phyloP scores from a whole-genome alignment of 805 yeast genomes.

The Candida corydali region DNA sequence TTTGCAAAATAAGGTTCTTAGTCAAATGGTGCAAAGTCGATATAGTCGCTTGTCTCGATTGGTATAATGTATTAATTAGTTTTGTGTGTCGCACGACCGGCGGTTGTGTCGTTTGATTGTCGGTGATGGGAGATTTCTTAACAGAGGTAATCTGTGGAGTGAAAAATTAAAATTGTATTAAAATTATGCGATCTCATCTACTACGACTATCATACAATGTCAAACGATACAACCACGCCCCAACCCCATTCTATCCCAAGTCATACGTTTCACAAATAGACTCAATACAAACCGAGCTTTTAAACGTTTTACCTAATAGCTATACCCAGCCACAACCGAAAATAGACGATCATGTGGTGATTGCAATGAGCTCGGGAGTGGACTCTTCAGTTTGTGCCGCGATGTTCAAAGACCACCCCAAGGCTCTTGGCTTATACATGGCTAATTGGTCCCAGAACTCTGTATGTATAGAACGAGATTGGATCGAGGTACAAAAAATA shows the following conservation, averaged over 20 bases:
- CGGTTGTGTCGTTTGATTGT: too few species aligned
- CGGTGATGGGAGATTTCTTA: too few species aligned
- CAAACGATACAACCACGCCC: conserved; percentile 3
- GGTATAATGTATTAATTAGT: too few species aligned
- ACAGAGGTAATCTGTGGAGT: too few species aligned
- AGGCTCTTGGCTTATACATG: conserved; percentile 86
- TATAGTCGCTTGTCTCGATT: too few species aligned
- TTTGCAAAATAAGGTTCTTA: too few species aligned
- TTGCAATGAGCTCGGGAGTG: conserved; percentile 97
- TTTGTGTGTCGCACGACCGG: too few species aligned
- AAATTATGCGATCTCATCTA: conserved; percentile 1
- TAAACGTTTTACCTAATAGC: conserved; percentile 2
- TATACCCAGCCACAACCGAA: conserved; percentile 44
- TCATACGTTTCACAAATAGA: neutral
- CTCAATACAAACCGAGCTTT: neutral
- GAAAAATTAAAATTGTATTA: too few species aligned
- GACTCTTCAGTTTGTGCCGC: conserved; percentile 91
- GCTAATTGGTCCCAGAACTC: conserved; percentile 78
- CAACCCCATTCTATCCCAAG: conserved; percentile 8
- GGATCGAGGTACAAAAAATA: conserved; percentile 76
- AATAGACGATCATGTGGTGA: conserved; percentile 55
- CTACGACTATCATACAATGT: neutral
- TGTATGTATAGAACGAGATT: conserved; percentile 78
- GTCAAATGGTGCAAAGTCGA: too few species aligned
- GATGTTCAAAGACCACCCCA: conserved; percentile 48